These are phyloP conservation scores for Dioszegia aurantiaca DNA, from an alignment of 768 basidiomycete species.

Conservation along the genomic window DNA sequence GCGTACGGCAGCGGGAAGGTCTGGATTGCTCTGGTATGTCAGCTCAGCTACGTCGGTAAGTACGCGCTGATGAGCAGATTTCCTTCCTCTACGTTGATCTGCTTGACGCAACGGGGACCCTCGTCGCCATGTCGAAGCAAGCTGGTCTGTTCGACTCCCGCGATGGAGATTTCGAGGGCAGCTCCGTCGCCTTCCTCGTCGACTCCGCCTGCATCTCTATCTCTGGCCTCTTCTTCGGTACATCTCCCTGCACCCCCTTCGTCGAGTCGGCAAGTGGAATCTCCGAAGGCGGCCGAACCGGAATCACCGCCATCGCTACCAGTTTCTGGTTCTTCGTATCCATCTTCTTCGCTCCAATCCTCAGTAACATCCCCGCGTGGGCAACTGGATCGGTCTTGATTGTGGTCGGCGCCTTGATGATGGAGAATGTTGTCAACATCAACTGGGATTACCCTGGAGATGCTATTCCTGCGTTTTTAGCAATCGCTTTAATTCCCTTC, in stretches of 20 bases:
- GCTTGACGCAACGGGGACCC: slow-evolving; percentile 63
- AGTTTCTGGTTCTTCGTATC: slow-evolving; percentile 76
- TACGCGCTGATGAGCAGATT: slow-evolving; percentile 47
- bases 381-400: slow-evolving; percentile 82
- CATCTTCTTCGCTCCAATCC: slow-evolving; percentile 83
- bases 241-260: slow-evolving; percentile 42
- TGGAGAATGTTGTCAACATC: slow-evolving; percentile 77
- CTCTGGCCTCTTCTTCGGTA: slow-evolving; percentile 44
- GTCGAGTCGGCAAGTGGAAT: slow-evolving; percentile 39
- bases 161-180: slow-evolving; percentile 81
- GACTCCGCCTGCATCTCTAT: slow-evolving; percentile 41
- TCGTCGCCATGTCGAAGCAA: slow-evolving; percentile 88
- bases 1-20: slow-evolving; percentile 64
- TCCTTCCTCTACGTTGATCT: slow-evolving; percentile 90
- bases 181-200: slow-evolving; percentile 51
- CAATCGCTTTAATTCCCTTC: slow-evolving; percentile 65
- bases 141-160: slow-evolving; percentile 81
- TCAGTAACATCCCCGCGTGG: slow-evolving; percentile 81
- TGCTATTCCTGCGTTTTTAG: slow-evolving; percentile 80
- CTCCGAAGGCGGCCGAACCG: slow-evolving; percentile 81
- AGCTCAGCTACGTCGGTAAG: background rate
- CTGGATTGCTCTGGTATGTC: slow-evolving; percentile 71
- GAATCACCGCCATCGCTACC: slow-evolving; percentile 70
- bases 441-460: slow-evolving; percentile 89
- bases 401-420: slow-evolving; percentile 85